Percentiles rank a stretch among this genome's conserved stretches.
Evolutionary conservation across 1,284 basidiomycete species (phyloP).

Genomic region (Malassezia vespertilionis): DNA sequence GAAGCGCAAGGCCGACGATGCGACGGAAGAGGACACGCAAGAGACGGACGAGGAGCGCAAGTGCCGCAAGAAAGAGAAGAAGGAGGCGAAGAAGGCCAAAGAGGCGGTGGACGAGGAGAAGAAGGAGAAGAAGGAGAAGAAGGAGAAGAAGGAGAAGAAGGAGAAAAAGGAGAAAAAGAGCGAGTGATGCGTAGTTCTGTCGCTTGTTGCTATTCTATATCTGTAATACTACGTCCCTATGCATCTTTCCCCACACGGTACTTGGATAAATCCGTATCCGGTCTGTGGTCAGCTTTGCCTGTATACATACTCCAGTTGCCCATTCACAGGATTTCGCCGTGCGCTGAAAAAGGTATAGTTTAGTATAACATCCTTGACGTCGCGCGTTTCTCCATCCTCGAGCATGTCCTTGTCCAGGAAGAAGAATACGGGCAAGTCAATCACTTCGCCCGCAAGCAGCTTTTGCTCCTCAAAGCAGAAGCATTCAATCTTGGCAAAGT

Average conservation of each 20-base stretch:
- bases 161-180: slow-evolving; percentile 22
- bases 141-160: slow-evolving; percentile 39
- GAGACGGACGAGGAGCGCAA: slow-evolving; percentile 45
- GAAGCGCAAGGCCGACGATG: slow-evolving; percentile 22
- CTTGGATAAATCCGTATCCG: slow-evolving; percentile 39
- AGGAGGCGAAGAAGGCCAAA: slow-evolving; percentile 43
- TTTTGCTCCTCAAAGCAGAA: slow-evolving; percentile 99
- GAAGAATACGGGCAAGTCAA: slow-evolving; percentile 95
- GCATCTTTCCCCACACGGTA: slow-evolving; percentile 21
- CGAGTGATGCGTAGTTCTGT: slow-evolving; percentile 4
- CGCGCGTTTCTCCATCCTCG: slow-evolving; percentile 75
- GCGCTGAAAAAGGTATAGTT: slow-evolving; percentile 90
- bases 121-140: slow-evolving; percentile 33
- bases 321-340: slow-evolving; percentile 49
- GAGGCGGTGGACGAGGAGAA: slow-evolving; percentile 28
- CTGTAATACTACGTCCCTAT: slow-evolving; percentile 16
- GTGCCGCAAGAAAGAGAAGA: slow-evolving; percentile 46
- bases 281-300: slow-evolving; percentile 17
- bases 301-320: slow-evolving; percentile 35
- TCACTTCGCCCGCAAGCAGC: slow-evolving; percentile 85
- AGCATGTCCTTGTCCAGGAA: slow-evolving; percentile 95
- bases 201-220: not conserved
- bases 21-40: slow-evolving; percentile 15
- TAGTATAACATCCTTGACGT: slow-evolving; percentile 79
- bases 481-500: slow-evolving; percentile 98